Conservation (phyloP, 345 rosid species). For the Populus alba region DNA sequence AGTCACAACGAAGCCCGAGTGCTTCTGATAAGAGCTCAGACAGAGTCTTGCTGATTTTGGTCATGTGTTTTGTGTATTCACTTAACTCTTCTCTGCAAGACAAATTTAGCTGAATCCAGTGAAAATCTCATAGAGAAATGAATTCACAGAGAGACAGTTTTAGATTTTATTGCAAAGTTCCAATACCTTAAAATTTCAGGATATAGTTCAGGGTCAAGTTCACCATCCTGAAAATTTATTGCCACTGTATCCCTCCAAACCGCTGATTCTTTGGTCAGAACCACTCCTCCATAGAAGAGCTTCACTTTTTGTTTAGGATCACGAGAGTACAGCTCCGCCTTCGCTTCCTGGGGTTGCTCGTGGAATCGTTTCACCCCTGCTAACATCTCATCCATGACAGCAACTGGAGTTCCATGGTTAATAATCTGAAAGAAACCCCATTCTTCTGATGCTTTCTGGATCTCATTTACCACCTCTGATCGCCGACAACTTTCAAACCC, state of each 20-base stretch:
- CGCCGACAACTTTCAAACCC: too few species aligned
- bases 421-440: slow-evolving; percentile 53
- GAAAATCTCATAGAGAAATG: background rate
- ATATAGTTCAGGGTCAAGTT: slow-evolving; percentile 28
- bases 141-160: too few species aligned
- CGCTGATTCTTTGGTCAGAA: slow-evolving; percentile 37
- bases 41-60: slow-evolving; percentile 26
- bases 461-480: too few species aligned
- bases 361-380: slow-evolving; percentile 33
- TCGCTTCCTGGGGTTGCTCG: slow-evolving; percentile 43
- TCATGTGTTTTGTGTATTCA: slow-evolving; percentile 32
- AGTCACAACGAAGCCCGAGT: slow-evolving; percentile 34
- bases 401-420: slow-evolving; percentile 40
- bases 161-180: background rate
- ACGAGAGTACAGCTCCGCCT: slow-evolving; percentile 43
- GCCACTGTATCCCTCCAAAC: slow-evolving; percentile 48
- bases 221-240: slow-evolving; percentile 39
- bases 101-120: background rate
- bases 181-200: slow-evolving; percentile 44
- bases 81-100: slow-evolving; percentile 35
- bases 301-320: slow-evolving; percentile 26
- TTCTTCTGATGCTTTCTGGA: slow-evolving; percentile 27
- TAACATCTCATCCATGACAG: slow-evolving; percentile 41
- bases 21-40: slow-evolving; percentile 45
- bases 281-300: slow-evolving; percentile 32